Evolutionary conservation across 2,329 filamentous ascomycete species (phyloP).

Genomic region (Talaromyces pinophilus): DNA sequence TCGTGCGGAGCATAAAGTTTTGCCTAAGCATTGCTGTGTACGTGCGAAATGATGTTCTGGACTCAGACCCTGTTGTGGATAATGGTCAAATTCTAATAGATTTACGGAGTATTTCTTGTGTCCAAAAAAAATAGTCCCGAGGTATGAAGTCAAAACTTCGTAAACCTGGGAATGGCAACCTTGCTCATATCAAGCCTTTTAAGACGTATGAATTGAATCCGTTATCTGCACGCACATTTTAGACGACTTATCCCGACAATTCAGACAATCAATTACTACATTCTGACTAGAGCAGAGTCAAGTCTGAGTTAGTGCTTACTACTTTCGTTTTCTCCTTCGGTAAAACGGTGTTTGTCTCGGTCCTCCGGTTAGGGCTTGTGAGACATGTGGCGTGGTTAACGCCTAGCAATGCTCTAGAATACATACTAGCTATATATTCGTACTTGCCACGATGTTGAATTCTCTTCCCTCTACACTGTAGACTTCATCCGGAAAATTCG

Average conservation of each 20-base stretch:
- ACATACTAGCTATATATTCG: background rate
- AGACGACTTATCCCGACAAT: background rate
- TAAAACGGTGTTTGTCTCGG: background rate
- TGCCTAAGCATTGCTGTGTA: background rate
- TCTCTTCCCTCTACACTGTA: too few relatives aligned
- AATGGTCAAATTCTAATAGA: background rate
- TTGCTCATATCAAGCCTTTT: background rate
- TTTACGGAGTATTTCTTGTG: background rate
- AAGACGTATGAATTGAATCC: background rate
- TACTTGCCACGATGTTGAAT: background rate
- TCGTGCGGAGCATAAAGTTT: background rate
- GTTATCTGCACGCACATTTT: background rate
- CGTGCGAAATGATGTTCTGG: background rate
- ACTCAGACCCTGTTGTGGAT: background rate
- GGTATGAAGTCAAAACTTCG: background rate
- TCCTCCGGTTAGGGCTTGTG: background rate
- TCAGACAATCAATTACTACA: background rate
- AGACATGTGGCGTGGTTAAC: background rate
- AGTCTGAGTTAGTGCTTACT: background rate
- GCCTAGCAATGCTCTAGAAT: background rate
- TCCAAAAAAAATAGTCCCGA: background rate
- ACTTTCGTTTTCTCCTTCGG: background rate
- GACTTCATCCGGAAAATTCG: background rate
- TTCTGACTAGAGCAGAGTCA: background rate
- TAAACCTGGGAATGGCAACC: background rate